phyloP scores from a whole-genome alignment of 768 basidiomycete genomes.

The Albatrellus ellisii region DNA sequence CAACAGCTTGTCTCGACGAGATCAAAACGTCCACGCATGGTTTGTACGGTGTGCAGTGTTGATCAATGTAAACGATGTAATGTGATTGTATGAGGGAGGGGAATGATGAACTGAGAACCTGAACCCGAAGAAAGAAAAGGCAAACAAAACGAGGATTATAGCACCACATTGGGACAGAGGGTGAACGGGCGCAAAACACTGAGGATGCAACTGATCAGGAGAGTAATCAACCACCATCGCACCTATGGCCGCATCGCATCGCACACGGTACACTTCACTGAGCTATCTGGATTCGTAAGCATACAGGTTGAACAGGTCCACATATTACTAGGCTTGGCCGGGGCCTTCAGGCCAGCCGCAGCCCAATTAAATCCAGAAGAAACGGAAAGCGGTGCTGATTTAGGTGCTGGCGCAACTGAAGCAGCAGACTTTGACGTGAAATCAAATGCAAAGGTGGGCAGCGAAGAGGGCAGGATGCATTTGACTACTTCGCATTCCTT shows the following conservation, averaged over 20 bases:
- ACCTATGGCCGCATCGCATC: conserved; percentile 13
- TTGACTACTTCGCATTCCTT: not conserved
- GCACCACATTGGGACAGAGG: too few species aligned
- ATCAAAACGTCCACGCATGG: too few species aligned
- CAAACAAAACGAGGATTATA: too few species aligned
- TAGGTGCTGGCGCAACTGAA: conserved; percentile 3
- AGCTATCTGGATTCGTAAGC: conserved; percentile 16
- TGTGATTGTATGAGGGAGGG: too few species aligned
- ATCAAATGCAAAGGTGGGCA: not conserved
- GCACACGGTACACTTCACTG: conserved; percentile 21
- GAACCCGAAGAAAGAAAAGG: too few species aligned
- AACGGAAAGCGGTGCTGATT: not conserved
- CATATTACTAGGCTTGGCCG: conserved; percentile 15
- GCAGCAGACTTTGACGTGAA: conserved; percentile 6
- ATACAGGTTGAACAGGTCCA: conserved; percentile 31
- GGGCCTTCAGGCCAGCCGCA: conserved; percentile 23
- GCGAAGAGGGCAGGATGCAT: conserved; percentile 5
- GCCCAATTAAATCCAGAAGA: conserved; percentile 24
- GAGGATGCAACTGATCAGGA: too few species aligned
- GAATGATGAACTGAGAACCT: too few species aligned
- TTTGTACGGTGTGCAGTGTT: too few species aligned
- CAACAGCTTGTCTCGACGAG: too few species aligned
- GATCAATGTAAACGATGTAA: too few species aligned
- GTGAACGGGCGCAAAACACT: too few species aligned
- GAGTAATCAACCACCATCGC: not conserved